Conservation (phyloP, 1,284 basidiomycete genomes). For the Mycosarcoma maydis region DNA sequence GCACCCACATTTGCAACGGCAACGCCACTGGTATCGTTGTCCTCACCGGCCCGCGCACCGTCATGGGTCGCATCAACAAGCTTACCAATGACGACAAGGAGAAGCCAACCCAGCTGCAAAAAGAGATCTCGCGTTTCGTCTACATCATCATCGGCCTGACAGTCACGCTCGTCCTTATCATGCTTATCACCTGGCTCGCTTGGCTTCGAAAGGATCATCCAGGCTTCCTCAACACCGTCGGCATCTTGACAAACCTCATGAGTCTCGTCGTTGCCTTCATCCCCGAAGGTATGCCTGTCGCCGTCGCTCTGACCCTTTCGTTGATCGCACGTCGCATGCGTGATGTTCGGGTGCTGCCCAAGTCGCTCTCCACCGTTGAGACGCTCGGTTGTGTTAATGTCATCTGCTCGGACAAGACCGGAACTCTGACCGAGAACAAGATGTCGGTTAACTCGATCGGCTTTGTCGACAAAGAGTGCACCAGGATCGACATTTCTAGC, state of each 20-base stretch:
- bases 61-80: constrained; percentile 69
- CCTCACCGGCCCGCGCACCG: constrained; percentile 72
- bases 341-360: constrained; percentile 76
- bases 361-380: constrained; percentile 74
- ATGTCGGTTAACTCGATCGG: constrained; percentile 68
- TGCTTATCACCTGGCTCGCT: constrained; percentile 72
- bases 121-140: constrained; percentile 69
- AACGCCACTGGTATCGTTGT: constrained; percentile 72
- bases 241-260: constrained; percentile 72
- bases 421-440: constrained; percentile 76
- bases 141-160: constrained; percentile 70
- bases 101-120: constrained; percentile 72
- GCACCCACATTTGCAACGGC: constrained; percentile 74
- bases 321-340: constrained; percentile 80
- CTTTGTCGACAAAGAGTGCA: constrained; percentile 64
- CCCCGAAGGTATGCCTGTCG: constrained; percentile 75
- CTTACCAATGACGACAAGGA: constrained; percentile 48
- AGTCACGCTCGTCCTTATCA: constrained; percentile 69
- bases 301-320: constrained; percentile 76
- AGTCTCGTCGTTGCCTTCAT: constrained; percentile 78
- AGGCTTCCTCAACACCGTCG: constrained; percentile 72
- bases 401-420: constrained; percentile 79
- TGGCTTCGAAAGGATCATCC: constrained; percentile 71
- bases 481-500: constrained; percentile 25
- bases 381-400: constrained; percentile 76